phyloP scores from a whole-genome alignment of 495 filamentous ascomycete genomes.

The Sphaerosporella brunnea region DNA sequence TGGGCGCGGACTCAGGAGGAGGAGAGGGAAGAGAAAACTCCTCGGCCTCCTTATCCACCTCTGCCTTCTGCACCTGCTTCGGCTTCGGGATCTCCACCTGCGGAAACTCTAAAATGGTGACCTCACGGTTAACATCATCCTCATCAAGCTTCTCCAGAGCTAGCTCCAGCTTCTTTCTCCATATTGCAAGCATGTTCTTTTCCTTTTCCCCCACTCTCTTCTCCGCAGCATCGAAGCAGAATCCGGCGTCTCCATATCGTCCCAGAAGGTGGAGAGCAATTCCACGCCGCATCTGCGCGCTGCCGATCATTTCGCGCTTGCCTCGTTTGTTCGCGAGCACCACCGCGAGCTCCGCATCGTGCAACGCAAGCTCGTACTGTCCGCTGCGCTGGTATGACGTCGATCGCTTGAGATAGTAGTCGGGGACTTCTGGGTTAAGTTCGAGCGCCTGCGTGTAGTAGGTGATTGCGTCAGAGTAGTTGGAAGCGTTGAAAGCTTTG shows the following conservation, averaged over 20 bases:
- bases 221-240: constrained; percentile 50
- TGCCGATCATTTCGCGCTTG: constrained; percentile 60
- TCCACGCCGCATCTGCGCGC: constrained; percentile 64
- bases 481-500: constrained; percentile 42
- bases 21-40: constrained; percentile 10
- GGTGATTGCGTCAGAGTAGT: constrained; percentile 49
- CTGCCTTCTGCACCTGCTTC: constrained; percentile 27
- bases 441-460: constrained; percentile 62
- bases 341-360: constrained; percentile 66
- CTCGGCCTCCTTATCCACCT: constrained; percentile 20
- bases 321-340: constrained; percentile 50
- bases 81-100: constrained; percentile 34
- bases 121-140: constrained; percentile 39
- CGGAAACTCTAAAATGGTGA: constrained; percentile 48
- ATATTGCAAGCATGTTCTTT: constrained; percentile 40
- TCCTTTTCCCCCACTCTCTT: constrained; percentile 40
- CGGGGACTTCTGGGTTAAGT: constrained; percentile 45
- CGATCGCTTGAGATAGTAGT: constrained; percentile 76
- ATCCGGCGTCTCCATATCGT: constrained; percentile 56
- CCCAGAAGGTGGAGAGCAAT: constrained; percentile 54
- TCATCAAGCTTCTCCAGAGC: constrained; percentile 38
- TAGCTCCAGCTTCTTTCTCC: constrained; percentile 39
- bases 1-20: constrained; percentile 2
- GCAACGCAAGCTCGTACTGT: constrained; percentile 39
- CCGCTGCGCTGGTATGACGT: constrained; percentile 54